These are phyloP conservation scores for Vigna hirtella DNA, from an alignment of 306 rosid species.

Conservation along the genomic window DNA sequence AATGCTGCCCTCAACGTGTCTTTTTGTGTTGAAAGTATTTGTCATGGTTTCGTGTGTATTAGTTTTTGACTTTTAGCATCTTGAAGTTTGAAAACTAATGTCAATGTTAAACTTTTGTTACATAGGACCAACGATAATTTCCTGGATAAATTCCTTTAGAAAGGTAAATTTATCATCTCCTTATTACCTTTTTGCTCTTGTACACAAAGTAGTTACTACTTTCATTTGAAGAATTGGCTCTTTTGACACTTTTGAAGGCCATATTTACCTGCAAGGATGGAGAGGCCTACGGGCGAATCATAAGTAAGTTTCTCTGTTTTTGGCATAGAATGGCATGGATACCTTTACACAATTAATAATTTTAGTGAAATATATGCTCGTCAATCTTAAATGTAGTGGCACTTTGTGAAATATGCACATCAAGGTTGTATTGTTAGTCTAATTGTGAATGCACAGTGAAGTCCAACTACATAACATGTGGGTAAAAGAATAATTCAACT, in stretches of 20 bases:
- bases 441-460: slow-evolving; percentile 1
- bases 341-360: slow-evolving; percentile 7
- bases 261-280: slow-evolving; percentile 68
- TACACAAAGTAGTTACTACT: background rate
- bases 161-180: slow-evolving; percentile 57
- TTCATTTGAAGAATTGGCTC: slow-evolving; percentile 38
- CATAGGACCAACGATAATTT: slow-evolving; percentile 72
- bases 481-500: background rate
- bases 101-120: slow-evolving; percentile 39
- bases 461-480: background rate
- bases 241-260: slow-evolving; percentile 55
- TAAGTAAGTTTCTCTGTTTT: slow-evolving; percentile 59
- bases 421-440: background rate
- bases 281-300: slow-evolving; percentile 71
- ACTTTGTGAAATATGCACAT: background rate
- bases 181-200: slow-evolving; percentile 29
- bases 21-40: background rate
- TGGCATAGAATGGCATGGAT: slow-evolving; percentile 18
- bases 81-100: slow-evolving; percentile 34
- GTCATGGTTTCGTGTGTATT: slow-evolving; percentile 22
- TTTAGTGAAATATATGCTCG: background rate
- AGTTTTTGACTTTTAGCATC: slow-evolving; percentile 33
- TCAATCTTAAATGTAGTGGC: background rate
- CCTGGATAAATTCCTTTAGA: slow-evolving; percentile 73
- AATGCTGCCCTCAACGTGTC: slow-evolving; percentile 12